These are phyloP conservation scores for Xylariaceae sp. DNA, from an alignment of 2,329 filamentous ascomycete species.

Conservation along the genomic window DNA sequence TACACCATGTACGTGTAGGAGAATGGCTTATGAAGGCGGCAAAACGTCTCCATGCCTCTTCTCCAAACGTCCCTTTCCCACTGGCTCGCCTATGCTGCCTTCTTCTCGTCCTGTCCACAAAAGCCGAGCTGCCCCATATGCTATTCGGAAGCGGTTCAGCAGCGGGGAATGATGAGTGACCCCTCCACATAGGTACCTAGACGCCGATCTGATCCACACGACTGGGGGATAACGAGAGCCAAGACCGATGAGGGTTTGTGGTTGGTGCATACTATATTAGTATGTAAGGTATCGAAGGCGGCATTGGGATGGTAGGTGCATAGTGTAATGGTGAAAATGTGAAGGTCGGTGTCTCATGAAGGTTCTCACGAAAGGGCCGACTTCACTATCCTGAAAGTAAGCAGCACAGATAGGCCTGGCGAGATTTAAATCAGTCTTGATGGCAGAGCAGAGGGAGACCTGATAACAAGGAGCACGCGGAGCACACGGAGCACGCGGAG, in stretches of 20 bases:
- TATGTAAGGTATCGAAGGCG: not conserved
- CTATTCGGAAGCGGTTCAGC: slow-evolving; percentile 13
- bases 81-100: slow-evolving; percentile 1
- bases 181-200: slow-evolving; percentile 7
- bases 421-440: slow-evolving; percentile 27
- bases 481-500: no score
- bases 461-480: slow-evolving; percentile 4
- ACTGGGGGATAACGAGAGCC: not conserved
- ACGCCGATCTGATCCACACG: slow-evolving; percentile 15
- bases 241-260: not conserved
- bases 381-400: slow-evolving; percentile 9
- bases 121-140: slow-evolving; percentile 11
- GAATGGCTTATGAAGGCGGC: slow-evolving; percentile 1
- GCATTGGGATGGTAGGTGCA: not conserved
- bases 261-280: not conserved
- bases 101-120: not conserved
- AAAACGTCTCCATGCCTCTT: not conserved
- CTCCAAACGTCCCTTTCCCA: not conserved
- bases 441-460: slow-evolving; percentile 1
- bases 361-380: slow-evolving; percentile 8
- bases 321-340: not conserved
- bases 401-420: slow-evolving; percentile 12
- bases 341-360: slow-evolving; percentile 8
- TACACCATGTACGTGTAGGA: slow-evolving; percentile 1
- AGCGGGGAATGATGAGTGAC: not conserved